Conservation (phyloP, 164 flowering plant genomes). For the Liriodendron chinense region DNA sequence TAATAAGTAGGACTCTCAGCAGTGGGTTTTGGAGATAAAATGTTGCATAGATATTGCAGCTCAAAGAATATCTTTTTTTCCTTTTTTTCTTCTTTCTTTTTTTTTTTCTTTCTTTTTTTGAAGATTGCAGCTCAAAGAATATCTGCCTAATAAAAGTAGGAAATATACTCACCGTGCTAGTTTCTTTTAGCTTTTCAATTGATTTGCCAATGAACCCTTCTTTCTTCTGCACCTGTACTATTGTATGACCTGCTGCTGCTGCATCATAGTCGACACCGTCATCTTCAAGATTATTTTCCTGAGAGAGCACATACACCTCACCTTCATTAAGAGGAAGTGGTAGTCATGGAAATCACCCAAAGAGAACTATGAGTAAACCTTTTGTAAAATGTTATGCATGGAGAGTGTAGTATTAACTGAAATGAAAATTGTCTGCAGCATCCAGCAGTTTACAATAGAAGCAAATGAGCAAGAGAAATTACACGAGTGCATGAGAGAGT, state of each 20-base stretch:
- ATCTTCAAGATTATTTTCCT: constrained; percentile 40
- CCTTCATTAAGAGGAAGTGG: background rate
- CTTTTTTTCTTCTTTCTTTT: too few relatives aligned
- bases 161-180: constrained; percentile 63
- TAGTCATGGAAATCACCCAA: background rate
- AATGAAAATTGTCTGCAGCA: background rate
- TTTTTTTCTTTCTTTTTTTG: too few relatives aligned
- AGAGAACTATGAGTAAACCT: background rate
- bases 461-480: background rate
- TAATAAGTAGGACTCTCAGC: too few relatives aligned
- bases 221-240: constrained; percentile 55
- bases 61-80: too few relatives aligned
- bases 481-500: background rate
- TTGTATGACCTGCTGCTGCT: constrained; percentile 22
- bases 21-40: too few relatives aligned
- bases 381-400: background rate
- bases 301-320: constrained; percentile 4
- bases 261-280: constrained; percentile 17
- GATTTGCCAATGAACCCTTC: constrained; percentile 67
- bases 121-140: background rate
- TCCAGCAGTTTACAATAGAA: background rate
- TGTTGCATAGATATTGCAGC: too few relatives aligned
- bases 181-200: constrained; percentile 69
- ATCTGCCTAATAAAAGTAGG: background rate
- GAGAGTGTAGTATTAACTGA: background rate